These are phyloP conservation scores for Halophytophthora polymorphica DNA, from an alignment of 352 stramenopile genomes.

Conservation along the genomic window DNA sequence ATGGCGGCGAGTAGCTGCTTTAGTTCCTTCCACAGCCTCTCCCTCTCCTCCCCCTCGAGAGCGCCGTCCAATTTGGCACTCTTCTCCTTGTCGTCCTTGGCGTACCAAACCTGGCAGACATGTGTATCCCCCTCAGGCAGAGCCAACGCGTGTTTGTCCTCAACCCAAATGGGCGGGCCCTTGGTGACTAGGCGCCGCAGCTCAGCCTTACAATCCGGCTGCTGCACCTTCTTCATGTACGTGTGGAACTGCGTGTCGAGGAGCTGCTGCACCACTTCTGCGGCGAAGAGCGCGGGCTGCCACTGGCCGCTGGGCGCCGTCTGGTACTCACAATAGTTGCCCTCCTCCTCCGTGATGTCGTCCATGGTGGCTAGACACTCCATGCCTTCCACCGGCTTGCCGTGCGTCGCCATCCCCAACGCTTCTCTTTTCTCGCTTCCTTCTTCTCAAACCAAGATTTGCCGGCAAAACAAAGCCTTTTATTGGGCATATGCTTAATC, in stretches of 20 bases:
- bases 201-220: constrained; percentile 93
- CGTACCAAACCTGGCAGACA: constrained; percentile 89
- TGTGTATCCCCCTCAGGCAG: constrained; percentile 89
- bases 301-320: constrained; percentile 86
- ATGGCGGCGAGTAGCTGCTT: constrained; percentile 69
- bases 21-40: constrained; percentile 71
- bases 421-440: background rate
- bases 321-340: constrained; percentile 93
- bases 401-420: constrained; percentile 58
- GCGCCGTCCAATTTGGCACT: constrained; percentile 88
- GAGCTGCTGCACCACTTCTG: constrained; percentile 81
- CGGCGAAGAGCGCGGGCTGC: constrained; percentile 77
- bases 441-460: background rate
- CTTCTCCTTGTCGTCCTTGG: constrained; percentile 68
- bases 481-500: background rate
- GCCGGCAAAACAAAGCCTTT: background rate
- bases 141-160: constrained; percentile 90
- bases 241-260: constrained; percentile 89
- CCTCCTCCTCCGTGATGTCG: constrained; percentile 90
- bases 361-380: constrained; percentile 94
- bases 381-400: constrained; percentile 81
- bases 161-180: constrained; percentile 91
- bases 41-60: constrained; percentile 82
- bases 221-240: constrained; percentile 92
- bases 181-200: constrained; percentile 87